Evolutionary conservation across 345 rosid genomes (phyloP).

Genomic region (Pistacia integerrima): DNA sequence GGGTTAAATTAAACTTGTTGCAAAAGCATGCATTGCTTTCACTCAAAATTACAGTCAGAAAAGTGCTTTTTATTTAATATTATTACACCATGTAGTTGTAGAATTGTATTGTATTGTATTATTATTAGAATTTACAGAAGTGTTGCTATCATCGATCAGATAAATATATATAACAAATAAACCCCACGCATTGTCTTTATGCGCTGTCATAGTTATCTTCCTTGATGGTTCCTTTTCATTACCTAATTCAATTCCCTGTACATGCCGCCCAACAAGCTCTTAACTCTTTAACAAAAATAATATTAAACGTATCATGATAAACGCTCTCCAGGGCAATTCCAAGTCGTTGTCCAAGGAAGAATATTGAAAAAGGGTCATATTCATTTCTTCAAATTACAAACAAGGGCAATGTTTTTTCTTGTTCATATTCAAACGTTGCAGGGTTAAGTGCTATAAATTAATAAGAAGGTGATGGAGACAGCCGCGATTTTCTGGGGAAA

Average conservation of each 20-base stretch:
- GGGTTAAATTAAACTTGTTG: neutral
- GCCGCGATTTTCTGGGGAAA: constrained; percentile 26
- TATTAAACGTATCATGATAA: constrained; percentile 7
- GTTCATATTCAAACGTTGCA: neutral
- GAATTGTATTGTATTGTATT: neutral
- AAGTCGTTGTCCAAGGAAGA: constrained; percentile 25
- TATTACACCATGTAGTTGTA: neutral
- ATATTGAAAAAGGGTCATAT: constrained; percentile 24
- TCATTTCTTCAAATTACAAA: constrained; percentile 14
- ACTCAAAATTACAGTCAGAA: neutral
- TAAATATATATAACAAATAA: neutral
- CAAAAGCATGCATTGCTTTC: neutral
- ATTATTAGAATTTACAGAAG: neutral
- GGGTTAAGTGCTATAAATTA: neutral
- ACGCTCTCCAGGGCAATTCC: neutral
- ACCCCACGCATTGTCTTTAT: constrained; percentile 21
- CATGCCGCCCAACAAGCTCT: constrained; percentile 18
- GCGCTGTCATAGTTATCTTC: constrained; percentile 29
- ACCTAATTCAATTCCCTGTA: constrained; percentile 30
- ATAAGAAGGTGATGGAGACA: constrained; percentile 10
- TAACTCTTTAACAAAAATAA: neutral
- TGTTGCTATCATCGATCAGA: neutral
- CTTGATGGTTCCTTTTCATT: constrained; percentile 15
- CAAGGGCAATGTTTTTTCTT: neutral
- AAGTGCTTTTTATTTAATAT: too few relatives aligned